Evolutionary conservation across 2,329 filamentous ascomycete species (phyloP), one percentile per base, ranked within the genome.

Genomic region (Stemphylium lycopersici): DNA sequence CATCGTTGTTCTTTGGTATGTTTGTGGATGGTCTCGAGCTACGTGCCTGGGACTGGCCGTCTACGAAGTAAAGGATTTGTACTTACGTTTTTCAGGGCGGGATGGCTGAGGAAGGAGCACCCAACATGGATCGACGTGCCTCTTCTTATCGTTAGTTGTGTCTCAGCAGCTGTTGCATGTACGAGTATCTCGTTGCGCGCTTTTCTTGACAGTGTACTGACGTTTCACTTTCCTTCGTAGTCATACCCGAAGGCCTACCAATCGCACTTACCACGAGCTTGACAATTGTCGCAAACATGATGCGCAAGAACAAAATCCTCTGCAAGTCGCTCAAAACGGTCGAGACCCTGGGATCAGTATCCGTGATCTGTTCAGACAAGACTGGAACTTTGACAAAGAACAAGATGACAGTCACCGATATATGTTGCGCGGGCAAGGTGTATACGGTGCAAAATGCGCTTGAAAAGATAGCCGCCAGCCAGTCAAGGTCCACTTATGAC

Each of bases 281-380:
- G 59, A 91, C 89, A 0, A 92, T 93, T 55, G 88, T 85, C 1
- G 89, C 90, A 16, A 90, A 88, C 59, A 82, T 90, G 63, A 91
- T 93, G 90, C 82, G 82, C 59, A 87, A 88, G 75, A 87, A 91
- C 72, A 88, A 89, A 68, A 86, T 92, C 38, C 81, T 92, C 7
- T 91, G 89, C 84, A 92, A 92, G 76, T 90, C 87, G 0, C 79
- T 93, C 41, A 90, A 90, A 75, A 91, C 89, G 0, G 88, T 91
- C 0, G 89, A 91, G 74, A 91, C 89, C 0, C 80, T 91, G 0
- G 89, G 89, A 0, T 82, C 86, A 0, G 88, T 91, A 1, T 89
- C 87, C 0, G 84, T 90, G 6, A 87, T 92, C 36, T 90, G 89
- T 70, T 90, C 87, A 0, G 89, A 91, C 70, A 91, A 91, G 77